A percentile compares a stretch with the other conserved stretches of the same genome.
These are phyloP conservation scores for Trichoderma pleuroti DNA, from an alignment of 2,329 filamentous ascomycete genomes.

Conservation along the genomic window DNA sequence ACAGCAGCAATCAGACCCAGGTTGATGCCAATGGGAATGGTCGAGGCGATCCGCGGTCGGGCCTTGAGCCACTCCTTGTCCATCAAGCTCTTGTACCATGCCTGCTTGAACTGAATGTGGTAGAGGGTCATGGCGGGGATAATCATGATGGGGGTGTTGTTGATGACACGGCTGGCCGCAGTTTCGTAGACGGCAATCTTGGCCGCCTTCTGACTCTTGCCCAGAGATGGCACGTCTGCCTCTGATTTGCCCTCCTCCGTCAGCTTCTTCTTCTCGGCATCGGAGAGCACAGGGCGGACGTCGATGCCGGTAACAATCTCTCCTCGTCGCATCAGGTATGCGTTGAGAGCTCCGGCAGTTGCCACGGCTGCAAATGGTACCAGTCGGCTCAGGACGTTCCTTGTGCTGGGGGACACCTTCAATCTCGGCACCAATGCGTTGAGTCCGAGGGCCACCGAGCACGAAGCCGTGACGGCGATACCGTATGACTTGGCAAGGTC, in stretches of 20 bases:
- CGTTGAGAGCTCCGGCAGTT: constrained; percentile 85
- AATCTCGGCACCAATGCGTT: constrained; percentile 86
- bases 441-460: constrained; percentile 86
- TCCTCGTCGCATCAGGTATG: constrained; percentile 95
- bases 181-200: constrained; percentile 90
- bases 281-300: constrained; percentile 77
- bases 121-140: constrained; percentile 85
- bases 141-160: constrained; percentile 96
- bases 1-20: constrained; percentile 82
- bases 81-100: constrained; percentile 38
- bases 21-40: constrained; percentile 71
- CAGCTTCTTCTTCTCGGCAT: constrained; percentile 60
- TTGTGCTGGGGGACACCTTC: constrained; percentile 72
- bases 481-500: constrained; percentile 87
- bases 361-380: constrained; percentile 96
- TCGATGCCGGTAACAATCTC: constrained; percentile 93
- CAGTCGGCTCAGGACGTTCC: constrained; percentile 74
- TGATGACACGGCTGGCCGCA: constrained; percentile 84
- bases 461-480: constrained; percentile 87
- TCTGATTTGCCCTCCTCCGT: constrained; percentile 57
- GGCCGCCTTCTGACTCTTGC: constrained; percentile 84
- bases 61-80: constrained; percentile 75
- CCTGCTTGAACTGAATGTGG: constrained; percentile 61
- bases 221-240: constrained; percentile 66
- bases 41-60: constrained; percentile 60